Evolutionary conservation across 306 rosid species (phyloP), one percentile per base, ranked within the genome.

Genomic region (Inga laurina): DNA sequence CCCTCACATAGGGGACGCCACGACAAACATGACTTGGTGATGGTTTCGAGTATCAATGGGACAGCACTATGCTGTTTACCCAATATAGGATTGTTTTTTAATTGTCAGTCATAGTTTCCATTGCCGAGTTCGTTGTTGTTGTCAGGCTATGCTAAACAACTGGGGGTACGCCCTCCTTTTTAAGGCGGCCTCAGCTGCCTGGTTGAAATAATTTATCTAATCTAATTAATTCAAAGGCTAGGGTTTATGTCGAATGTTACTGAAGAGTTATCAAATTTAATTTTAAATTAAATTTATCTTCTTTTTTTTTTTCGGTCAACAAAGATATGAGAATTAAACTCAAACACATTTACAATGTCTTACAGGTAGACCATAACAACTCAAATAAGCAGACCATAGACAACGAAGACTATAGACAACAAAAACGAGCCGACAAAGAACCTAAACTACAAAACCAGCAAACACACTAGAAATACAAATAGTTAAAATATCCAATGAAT

Each of bases 1-100:
- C 69, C 98, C 97, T 39, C 90, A 64, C 52, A 88, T 95, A 78
- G 88, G 84, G 86, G 90, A 85, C 32, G 87, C 88, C 1, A 75
- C 91, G 66, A 85, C 83, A 83, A 86, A 83, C 65, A 1, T 71
- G 79, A 78, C 57, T 34, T 79, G 45, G 59, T 41, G 67, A 74
- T 68, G 73, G 81, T 46, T 86, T 78, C 82, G 56, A 64, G 44
- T 41, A 70, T 51, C 43, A n/a, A 49, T 51, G 75, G 35, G 74
- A 24, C 51, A 15, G 81, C 45, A 72, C 70, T 30, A 74, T 24
- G 68, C 14, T 21, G 24, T 18, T 18, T 73, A 72, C 16, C 74
- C 22, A 72, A 27, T 35, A 69, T 44, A 8, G 68, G 45, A n/a
- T 57, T 44, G 35, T 39, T 51, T 65, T 44, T 5, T 37, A 8